Percentiles rank a stretch among this genome's conserved stretches.
Evolutionary conservation across 2,329 filamentous ascomycete species (phyloP).

Genomic region (Tricladium varicosporioides): DNA sequence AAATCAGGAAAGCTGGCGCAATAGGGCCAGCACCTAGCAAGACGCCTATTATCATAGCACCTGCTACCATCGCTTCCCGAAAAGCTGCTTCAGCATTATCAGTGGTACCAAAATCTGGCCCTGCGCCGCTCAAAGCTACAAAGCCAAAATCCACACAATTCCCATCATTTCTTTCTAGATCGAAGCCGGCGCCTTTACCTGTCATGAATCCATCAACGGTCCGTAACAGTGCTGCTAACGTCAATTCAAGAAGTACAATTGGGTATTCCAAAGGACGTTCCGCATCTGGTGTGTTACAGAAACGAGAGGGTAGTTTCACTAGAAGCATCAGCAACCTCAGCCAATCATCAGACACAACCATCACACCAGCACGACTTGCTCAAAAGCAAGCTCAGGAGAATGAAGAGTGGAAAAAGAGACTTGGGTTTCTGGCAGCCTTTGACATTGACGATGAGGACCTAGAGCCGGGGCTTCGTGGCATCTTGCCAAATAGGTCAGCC

Average conservation of each 20-base stretch:
- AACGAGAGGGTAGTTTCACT: constrained; percentile 17
- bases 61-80: constrained; percentile 54
- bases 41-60: constrained; percentile 29
- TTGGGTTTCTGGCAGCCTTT: constrained; percentile 59
- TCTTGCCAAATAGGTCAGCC: constrained; percentile 32
- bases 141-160: constrained; percentile 38
- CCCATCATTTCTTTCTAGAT: constrained; percentile 32
- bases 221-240: constrained; percentile 59
- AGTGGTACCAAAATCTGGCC: constrained; percentile 34
- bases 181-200: constrained; percentile 42
- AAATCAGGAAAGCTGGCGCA: constrained; percentile 23
- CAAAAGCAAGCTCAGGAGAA: constrained; percentile 33
- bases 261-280: constrained; percentile 79
- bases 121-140: constrained; percentile 30
- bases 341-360: constrained; percentile 42
- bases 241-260: constrained; percentile 75
- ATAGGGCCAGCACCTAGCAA: not conserved
- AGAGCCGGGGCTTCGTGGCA: constrained; percentile 28
- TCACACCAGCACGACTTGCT: constrained; percentile 47
- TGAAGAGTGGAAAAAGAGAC: constrained; percentile 40
- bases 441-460: constrained; percentile 47
- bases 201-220: constrained; percentile 47
- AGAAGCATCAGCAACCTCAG: constrained; percentile 36
- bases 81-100: constrained; percentile 54
- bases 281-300: constrained; percentile 39